phyloP scores from a whole-genome alignment of 495 filamentous ascomycete species.

The Podospora anserina region DNA sequence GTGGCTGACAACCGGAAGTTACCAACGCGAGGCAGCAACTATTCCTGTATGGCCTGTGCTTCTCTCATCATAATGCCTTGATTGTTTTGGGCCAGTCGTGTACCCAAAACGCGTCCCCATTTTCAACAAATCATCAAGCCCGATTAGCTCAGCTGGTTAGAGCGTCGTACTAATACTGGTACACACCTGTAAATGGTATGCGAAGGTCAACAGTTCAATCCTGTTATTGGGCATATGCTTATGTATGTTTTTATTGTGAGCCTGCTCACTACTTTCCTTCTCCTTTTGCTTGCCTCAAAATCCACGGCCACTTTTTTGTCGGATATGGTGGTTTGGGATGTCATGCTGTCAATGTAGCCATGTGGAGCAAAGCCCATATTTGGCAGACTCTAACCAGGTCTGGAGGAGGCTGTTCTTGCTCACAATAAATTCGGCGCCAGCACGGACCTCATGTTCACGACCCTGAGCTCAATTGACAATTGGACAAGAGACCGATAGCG shows the following conservation, averaged over 20 bases:
- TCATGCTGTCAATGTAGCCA: not conserved
- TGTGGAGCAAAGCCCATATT: not conserved
- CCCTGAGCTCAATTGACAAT: not conserved
- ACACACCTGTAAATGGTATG: slow-evolving; percentile 23
- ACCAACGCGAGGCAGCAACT: not conserved
- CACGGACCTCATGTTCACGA: slow-evolving; percentile 10
- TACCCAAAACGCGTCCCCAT: not conserved
- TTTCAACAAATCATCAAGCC: slow-evolving; percentile 16
- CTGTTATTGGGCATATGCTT: slow-evolving; percentile 32
- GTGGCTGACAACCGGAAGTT: no score
- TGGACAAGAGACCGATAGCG: not conserved
- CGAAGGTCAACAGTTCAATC: slow-evolving; percentile 39
- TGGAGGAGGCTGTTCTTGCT: not conserved
- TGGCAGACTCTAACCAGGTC: not conserved
- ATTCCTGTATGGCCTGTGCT: not conserved
- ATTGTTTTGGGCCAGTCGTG: no score
- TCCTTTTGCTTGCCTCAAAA: no score
- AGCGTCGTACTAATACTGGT: slow-evolving; percentile 35
- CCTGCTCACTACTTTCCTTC: no score
- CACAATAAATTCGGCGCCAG: not conserved
- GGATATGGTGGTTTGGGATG: no score
- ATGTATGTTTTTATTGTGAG: not conserved
- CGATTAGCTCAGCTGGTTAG: slow-evolving; percentile 37
- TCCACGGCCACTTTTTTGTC: no score
- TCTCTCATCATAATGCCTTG: not conserved